Conservation (phyloP, 2,329 filamentous ascomycete genomes). For the Alternaria gaisen region DNA sequence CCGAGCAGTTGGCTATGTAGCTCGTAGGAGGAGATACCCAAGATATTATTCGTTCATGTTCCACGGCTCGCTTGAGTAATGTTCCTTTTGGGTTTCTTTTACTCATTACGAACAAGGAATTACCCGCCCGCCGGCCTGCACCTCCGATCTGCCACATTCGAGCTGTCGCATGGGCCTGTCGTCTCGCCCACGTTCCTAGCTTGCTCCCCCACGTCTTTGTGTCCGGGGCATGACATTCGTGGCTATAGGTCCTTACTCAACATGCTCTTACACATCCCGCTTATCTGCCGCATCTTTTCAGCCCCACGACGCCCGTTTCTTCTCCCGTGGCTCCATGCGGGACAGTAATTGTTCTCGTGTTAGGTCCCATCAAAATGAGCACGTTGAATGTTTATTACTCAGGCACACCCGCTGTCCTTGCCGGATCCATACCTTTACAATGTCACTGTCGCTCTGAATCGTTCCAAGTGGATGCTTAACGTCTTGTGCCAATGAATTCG, state of each 20-base stretch:
- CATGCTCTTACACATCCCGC: constrained; percentile 26
- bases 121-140: constrained; percentile 17
- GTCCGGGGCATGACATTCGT: constrained; percentile 15
- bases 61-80: constrained; percentile 12
- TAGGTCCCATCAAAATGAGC: constrained; percentile 9
- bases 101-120: constrained; percentile 14
- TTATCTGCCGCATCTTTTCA: constrained; percentile 31
- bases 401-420: constrained; percentile 23
- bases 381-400: constrained; percentile 20
- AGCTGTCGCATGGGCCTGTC: constrained; percentile 25
- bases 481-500: constrained; percentile 39
- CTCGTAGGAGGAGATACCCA: constrained; percentile 49
- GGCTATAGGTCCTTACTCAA: constrained; percentile 23
- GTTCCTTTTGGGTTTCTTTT: constrained; percentile 30
- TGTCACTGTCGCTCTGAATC: constrained; percentile 17
- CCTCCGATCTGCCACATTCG: constrained; percentile 8
- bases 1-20: constrained; percentile 34
- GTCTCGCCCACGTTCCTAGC: constrained; percentile 22
- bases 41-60: constrained; percentile 31
- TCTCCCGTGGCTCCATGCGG: constrained; percentile 28
- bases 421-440: constrained; percentile 24
- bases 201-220: constrained; percentile 15
- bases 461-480: constrained; percentile 10
- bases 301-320: constrained; percentile 40
- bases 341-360: constrained; percentile 23